These are phyloP conservation scores for Verticillium dahliae DNA, from an alignment of 2,329 filamentous ascomycete species.

Conservation along the genomic window DNA sequence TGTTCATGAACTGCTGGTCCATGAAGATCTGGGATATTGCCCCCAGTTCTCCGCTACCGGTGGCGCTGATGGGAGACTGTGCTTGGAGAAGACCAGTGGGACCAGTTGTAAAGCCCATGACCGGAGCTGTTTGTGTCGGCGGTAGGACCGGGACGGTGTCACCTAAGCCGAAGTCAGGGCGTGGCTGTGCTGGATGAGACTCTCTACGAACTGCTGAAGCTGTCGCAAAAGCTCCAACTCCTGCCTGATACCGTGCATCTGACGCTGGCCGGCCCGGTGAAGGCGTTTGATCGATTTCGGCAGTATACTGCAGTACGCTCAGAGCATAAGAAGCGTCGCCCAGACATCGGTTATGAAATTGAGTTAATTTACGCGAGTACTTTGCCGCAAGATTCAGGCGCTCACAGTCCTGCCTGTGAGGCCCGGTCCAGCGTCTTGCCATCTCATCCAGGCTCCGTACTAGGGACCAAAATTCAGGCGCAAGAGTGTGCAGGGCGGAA, in stretches of 20 bases:
- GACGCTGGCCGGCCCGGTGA: not conserved
- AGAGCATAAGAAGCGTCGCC: conserved; percentile 3
- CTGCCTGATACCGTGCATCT: not conserved
- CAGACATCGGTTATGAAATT: conserved; percentile 5
- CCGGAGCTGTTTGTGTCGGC: not conserved
- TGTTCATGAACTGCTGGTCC: conserved; percentile 12
- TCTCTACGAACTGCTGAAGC: not conserved
- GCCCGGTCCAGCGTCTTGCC: conserved; percentile 14
- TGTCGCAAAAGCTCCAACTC: not conserved
- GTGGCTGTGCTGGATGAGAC: not conserved
- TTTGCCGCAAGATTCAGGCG: conserved; percentile 6
- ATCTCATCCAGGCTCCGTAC: conserved; percentile 14
- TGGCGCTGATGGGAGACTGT: not conserved
- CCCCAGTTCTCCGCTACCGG: conserved; percentile 12
- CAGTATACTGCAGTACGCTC: conserved; percentile 7
- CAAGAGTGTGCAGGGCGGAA: conserved; percentile 11
- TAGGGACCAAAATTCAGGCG: conserved; percentile 16
- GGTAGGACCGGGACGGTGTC: not conserved
- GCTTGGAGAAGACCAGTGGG: not conserved
- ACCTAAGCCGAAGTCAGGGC: not conserved
- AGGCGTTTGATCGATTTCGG: conserved; percentile 4
- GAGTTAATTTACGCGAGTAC: conserved; percentile 8
- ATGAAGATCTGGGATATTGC: conserved; percentile 13
- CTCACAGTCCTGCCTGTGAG: not conserved
- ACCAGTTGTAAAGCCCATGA: not conserved